Evolutionary conservation across 306 rosid genomes (phyloP).

Genomic region (Gastrolobium villosum): DNA sequence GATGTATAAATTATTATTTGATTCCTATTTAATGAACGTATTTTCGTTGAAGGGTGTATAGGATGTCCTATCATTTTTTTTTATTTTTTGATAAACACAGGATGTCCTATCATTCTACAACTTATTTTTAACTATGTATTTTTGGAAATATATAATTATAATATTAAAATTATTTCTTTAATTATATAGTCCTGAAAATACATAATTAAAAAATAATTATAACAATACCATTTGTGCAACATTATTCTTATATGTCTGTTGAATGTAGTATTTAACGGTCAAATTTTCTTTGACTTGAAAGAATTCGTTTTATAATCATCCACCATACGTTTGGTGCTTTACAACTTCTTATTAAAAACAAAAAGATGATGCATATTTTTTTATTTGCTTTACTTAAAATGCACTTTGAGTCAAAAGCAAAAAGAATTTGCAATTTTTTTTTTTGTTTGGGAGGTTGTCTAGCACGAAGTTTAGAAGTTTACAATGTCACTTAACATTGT

Average conservation of each 20-base stretch:
- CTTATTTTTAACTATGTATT: no score
- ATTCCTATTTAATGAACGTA: neutral
- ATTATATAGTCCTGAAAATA: no score
- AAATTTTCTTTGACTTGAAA: neutral
- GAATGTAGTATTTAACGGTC: no score
- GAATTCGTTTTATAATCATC: neutral
- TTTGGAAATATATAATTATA: no score
- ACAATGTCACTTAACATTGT: neutral
- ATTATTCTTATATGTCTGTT: no score
- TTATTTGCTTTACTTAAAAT: slow-evolving; percentile 4
- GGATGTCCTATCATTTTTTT: no score
- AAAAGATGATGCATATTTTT: neutral
- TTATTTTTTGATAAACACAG: no score
- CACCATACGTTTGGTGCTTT: neutral
- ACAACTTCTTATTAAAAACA: slow-evolving; percentile 18
- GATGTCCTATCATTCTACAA: no score
- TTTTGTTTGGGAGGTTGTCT: neutral
- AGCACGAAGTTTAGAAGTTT: neutral
- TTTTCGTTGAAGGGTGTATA: neutral
- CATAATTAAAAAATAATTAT: no score
- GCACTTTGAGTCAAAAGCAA: slow-evolving; percentile 13
- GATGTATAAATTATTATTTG: neutral
- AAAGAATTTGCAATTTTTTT: neutral
- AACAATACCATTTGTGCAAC: no score
- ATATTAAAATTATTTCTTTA: no score